These are phyloP conservation scores for Boletus vinaceobasis DNA, from an alignment of 768 basidiomycete species.

Conservation along the genomic window DNA sequence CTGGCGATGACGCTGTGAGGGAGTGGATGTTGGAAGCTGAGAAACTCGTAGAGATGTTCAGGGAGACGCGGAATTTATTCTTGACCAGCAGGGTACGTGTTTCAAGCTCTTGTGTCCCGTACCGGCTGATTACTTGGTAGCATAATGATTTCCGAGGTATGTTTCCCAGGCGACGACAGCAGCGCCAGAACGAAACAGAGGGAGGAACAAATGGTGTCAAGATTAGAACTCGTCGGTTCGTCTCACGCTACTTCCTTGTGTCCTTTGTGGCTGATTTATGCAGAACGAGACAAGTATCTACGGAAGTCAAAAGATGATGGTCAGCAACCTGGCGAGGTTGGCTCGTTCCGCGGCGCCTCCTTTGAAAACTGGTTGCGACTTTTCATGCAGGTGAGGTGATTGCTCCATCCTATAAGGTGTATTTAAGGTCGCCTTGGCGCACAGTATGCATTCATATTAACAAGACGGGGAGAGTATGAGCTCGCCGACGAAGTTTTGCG, in stretches of 20 bases:
- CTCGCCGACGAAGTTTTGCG: conserved; percentile 71
- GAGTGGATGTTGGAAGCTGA: conserved; percentile 85
- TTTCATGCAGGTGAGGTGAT: conserved; percentile 67
- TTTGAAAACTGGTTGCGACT: conserved; percentile 84
- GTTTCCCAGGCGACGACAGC: conserved; percentile 17
- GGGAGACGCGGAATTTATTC: conserved; percentile 84
- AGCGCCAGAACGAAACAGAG: conserved; percentile 10
- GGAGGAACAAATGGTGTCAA: conserved; percentile 49
- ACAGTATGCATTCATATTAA: conserved; percentile 74
- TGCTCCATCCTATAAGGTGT: neutral
- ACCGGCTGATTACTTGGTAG: conserved; percentile 7
- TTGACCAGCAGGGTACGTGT: conserved; percentile 65
- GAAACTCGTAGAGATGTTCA: conserved; percentile 82
- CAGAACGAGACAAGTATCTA: conserved; percentile 34
- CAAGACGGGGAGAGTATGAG: conserved; percentile 58
- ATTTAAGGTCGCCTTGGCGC: conserved; percentile 1
- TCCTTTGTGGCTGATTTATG: neutral
- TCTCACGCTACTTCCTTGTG: neutral
- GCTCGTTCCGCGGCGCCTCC: conserved; percentile 73
- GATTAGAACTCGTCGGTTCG: conserved; percentile 61
- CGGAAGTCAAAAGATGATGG: conserved; percentile 46
- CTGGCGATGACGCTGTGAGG: conserved; percentile 49
- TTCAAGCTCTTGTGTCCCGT: conserved; percentile 18
- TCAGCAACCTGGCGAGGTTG: conserved; percentile 43
- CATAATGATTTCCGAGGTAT: conserved; percentile 20